Evolutionary conservation across 139 green algal species (phyloP).

Genomic region (Closterium sp.): DNA sequence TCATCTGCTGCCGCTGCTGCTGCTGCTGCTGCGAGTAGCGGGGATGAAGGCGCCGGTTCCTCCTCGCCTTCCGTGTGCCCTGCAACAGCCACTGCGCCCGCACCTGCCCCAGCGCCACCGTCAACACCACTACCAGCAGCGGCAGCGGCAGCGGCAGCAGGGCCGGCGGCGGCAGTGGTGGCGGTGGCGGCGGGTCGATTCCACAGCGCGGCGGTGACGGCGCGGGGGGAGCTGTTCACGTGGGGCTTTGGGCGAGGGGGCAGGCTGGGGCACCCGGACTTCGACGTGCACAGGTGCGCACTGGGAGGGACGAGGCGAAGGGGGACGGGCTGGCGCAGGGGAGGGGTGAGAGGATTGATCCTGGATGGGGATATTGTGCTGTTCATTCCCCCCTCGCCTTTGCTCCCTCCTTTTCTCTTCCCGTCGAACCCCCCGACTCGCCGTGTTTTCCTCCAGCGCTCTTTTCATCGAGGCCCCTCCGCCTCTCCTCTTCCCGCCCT

Average conservation of each 20-base stretch:
- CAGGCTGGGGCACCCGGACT: constrained; percentile 80
- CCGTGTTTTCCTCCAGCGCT: not conserved
- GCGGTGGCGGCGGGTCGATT: constrained; percentile 79
- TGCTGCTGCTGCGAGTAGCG: not conserved
- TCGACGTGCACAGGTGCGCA: constrained; percentile 69
- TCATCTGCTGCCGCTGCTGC: too few species aligned
- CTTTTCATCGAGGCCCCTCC: not conserved
- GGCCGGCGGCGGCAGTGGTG: constrained; percentile 39
- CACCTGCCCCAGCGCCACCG: too few species aligned
- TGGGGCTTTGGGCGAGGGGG: constrained; percentile 87
- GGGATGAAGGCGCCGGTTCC: not conserved
- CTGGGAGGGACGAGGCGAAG: too few species aligned
- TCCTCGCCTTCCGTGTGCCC: too few species aligned
- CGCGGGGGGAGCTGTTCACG: constrained; percentile 71
- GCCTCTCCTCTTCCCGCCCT: not conserved
- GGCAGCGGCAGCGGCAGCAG: not conserved
- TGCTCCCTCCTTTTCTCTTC: too few species aligned
- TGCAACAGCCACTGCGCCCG: too few species aligned
- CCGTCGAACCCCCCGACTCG: too few species aligned
- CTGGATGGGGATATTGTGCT: not conserved
- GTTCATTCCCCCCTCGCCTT: too few species aligned
- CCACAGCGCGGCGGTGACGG: constrained; percentile 74
- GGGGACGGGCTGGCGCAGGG: too few species aligned
- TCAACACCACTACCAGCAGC: too few species aligned
- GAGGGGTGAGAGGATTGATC: not conserved